Conservation (phyloP, 148 eudicot species). For the Fagopyrum homotropicum region DNA sequence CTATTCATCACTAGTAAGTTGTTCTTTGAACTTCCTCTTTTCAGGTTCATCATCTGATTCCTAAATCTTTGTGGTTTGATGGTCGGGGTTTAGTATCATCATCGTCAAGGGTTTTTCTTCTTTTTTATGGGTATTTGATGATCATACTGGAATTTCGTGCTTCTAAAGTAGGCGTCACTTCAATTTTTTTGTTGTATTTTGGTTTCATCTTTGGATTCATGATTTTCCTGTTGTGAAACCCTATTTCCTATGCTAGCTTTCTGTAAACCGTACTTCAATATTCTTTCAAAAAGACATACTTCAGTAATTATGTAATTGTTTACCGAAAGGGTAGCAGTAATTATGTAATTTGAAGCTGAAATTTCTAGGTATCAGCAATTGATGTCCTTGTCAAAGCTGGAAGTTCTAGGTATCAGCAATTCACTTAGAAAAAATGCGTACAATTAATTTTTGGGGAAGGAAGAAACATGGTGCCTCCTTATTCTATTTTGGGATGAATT, state of each 20-base stretch:
- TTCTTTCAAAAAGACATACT: background rate
- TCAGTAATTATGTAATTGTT: background rate
- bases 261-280: background rate
- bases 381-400: conserved; percentile 1
- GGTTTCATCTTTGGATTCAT: background rate
- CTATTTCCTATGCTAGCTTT: background rate
- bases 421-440: background rate
- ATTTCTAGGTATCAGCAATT: background rate
- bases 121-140: background rate
- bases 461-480: background rate
- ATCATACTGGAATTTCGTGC: background rate
- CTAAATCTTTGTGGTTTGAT: background rate
- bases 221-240: background rate
- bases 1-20: background rate
- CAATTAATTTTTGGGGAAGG: background rate
- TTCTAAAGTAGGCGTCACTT: background rate
- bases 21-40: background rate
- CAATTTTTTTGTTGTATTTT: background rate
- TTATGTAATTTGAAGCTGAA: background rate
- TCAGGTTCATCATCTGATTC: conserved; percentile 6
- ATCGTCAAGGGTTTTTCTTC: background rate
- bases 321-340: background rate
- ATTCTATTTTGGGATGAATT: background rate
- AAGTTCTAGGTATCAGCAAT: background rate
- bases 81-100: background rate